Evolutionary conservation across 495 filamentous ascomycete species (phyloP), one percentile per base, ranked within the genome.

Genomic region (Lasiosphaeria ovina): DNA sequence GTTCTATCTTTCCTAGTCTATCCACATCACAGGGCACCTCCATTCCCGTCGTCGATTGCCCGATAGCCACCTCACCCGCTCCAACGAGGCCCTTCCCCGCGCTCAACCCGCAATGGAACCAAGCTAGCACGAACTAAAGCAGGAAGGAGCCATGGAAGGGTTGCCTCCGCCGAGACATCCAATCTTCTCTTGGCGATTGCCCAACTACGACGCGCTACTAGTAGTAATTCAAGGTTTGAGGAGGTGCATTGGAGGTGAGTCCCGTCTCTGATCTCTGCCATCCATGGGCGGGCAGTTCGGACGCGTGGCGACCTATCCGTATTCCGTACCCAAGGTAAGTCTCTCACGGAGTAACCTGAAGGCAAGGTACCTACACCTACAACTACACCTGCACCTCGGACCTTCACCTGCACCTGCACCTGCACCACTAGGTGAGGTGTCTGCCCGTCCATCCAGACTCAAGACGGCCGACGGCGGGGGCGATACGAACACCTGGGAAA

Each of bases 131-230:
- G 35, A n/a, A 56, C 10, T 5, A 48, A 8, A 40, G 16, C 24
- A 33, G 38, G 47, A 57, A 34, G 51, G 54, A 40, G 42, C 33
- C 4, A 40, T 60, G 62, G 62, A 65, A 61, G 48, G n/a, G 51
- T 16, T 65, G 40, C 55, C 54, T 65, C 62, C 58, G 59, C 50
- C 32, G 54, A 34, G 57, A 64, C 42, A 17, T 42, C 38, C 48
- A 56, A 54, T n/a, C 2, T 17, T 17, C 17, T 34, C 24, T 33
- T 56, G 40, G 54, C 9, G 38, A 56, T 56, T 47, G 54, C 38
- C 54, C 31, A 8, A 24, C 24, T 24, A 24, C 24, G 24, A 24
- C 24, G 24, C 24, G 2, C 24, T 24, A 24, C 24, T 24, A 24
- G 24, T 24, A 24, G 24, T 24, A 24, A 24, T 24, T 24, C 24